phyloP scores from a whole-genome alignment of 164 flowering plant genomes.

The Santalum album region DNA sequence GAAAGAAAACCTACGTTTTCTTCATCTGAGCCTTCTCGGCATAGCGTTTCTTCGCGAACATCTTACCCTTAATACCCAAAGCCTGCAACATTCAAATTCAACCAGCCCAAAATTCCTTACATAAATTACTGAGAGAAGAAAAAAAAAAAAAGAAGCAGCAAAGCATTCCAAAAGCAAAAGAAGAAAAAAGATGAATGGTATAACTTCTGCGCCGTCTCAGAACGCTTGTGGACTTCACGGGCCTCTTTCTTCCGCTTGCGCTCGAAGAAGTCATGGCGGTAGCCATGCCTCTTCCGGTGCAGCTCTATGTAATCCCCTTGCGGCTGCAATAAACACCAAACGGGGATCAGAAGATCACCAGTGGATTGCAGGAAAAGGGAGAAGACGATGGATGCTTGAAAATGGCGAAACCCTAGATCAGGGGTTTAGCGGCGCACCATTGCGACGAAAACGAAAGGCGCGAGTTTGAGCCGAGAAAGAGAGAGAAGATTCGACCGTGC shows the following conservation, averaged over 20 bases:
- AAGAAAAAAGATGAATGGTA: neutral
- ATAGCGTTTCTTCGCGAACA: constrained; percentile 79
- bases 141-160: neutral
- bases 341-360: no score
- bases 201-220: constrained; percentile 69
- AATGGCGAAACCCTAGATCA: no score
- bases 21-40: constrained; percentile 89
- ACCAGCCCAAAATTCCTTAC: neutral
- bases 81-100: constrained; percentile 32
- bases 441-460: no score
- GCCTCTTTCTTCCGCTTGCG: constrained; percentile 97
- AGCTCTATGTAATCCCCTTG: constrained; percentile 97
- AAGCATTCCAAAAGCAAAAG: neutral
- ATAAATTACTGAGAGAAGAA: neutral
- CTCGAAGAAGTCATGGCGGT: constrained; percentile 80
- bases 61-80: constrained; percentile 91
- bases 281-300: constrained; percentile 80
- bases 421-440: no score
- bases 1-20: constrained; percentile 62
- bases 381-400: no score
- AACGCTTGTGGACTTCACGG: constrained; percentile 80
- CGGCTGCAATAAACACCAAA: constrained; percentile 41
- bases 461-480: no score
- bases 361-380: no score
- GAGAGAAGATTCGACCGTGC: no score